These are phyloP conservation scores for Ceratocystis albifundus DNA, from an alignment of 2,329 filamentous ascomycete species.

Conservation along the genomic window DNA sequence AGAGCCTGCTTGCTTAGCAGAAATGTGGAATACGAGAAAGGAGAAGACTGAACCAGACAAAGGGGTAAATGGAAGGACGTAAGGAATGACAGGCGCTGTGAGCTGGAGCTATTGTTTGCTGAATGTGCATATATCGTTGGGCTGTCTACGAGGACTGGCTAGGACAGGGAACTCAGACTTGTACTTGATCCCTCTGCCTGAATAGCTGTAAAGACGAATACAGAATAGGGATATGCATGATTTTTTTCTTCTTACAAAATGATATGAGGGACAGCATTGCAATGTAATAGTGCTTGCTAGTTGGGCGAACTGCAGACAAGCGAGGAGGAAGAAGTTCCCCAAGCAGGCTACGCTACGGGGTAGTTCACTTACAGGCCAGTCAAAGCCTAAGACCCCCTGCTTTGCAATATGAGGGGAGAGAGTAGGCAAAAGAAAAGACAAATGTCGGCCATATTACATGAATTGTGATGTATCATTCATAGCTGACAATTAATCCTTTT, in stretches of 20 bases:
- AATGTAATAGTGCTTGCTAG: neutral
- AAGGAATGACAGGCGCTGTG: neutral
- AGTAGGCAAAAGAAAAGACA: neutral
- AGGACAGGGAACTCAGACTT: neutral
- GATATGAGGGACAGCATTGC: no score
- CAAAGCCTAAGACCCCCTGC: neutral
- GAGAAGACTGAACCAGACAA: no score
- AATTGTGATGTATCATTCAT: neutral
- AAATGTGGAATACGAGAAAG: neutral
- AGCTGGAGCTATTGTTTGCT: neutral
- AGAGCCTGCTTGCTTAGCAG: neutral
- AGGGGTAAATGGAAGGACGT: neutral
- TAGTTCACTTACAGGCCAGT: neutral
- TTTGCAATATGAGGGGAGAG: neutral
- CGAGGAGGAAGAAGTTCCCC: neutral
- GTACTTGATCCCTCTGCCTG: neutral
- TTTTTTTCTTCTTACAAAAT: no score
- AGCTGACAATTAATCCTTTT: neutral
- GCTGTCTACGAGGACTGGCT: neutral
- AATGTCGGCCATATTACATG: neutral
- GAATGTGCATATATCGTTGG: neutral
- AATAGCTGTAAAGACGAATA: neutral
- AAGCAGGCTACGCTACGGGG: neutral
- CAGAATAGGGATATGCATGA: neutral
- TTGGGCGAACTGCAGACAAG: conserved; percentile 1